Conservation (phyloP, 352 stramenopile genomes). For the Thalassiosira livingstoniorum region DNA sequence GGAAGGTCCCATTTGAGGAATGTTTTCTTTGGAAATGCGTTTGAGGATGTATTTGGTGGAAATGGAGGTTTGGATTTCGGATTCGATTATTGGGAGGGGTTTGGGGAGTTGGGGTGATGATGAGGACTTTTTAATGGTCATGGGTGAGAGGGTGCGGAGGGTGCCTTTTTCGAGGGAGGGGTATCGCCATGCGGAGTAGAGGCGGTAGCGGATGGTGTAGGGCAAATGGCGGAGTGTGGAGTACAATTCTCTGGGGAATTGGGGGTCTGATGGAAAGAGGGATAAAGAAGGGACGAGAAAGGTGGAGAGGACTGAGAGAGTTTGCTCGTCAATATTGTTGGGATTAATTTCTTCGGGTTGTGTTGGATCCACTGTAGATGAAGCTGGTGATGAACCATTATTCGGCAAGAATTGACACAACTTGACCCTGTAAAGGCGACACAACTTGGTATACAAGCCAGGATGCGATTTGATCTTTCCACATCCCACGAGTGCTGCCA, state of each 20-base stretch:
- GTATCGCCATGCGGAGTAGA: conserved; percentile 78
- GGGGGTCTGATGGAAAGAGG: conserved; percentile 71
- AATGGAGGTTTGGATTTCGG: conserved; percentile 78
- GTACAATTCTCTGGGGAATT: conserved; percentile 74
- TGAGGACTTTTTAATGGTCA: conserved; percentile 37
- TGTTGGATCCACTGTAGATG: background rate
- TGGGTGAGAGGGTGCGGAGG: conserved; percentile 29
- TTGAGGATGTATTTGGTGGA: conserved; percentile 75
- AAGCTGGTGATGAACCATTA: background rate
- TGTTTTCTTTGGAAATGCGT: conserved; percentile 83
- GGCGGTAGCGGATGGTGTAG: conserved; percentile 74
- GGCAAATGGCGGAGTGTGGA: conserved; percentile 70
- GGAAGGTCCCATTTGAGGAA: conserved; percentile 71
- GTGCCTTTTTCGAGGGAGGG: conserved; percentile 66
- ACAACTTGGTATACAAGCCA: conserved; percentile 72
- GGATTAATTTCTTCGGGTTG: conserved; percentile 7
- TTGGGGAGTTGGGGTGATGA: conserved; percentile 51
- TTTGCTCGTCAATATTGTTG: conserved; percentile 40
- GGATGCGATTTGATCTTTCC: conserved; percentile 62
- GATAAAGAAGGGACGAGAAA: conserved; percentile 75
- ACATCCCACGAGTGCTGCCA: conserved; percentile 44
- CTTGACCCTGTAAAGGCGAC: conserved; percentile 52
- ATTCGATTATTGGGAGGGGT: conserved; percentile 66
- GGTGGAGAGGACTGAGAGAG: conserved; percentile 39
- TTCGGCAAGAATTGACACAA: conserved; percentile 6